Base-by-base conservation (phyloP, 1,284 basidiomycete genomes). In the Heterobasidion irregulare region DNA sequence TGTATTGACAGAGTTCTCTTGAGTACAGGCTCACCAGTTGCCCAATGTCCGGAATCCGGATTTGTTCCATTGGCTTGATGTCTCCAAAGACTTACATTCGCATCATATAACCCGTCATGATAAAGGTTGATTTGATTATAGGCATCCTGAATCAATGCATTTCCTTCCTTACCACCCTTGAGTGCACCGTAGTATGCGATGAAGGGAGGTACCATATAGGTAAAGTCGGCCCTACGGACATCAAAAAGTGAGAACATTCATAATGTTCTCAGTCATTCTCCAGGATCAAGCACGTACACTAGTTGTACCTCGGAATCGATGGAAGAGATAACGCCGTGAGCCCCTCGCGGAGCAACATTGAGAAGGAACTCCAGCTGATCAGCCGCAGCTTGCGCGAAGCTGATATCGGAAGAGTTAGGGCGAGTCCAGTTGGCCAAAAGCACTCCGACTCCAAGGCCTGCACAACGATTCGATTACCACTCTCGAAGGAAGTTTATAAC, bases 201-300 rank as follows among this genome's bases (percentile, higher is more conserved):
- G 26, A 26, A 26, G 26, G 26, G 26, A 5, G 26, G 26, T 5
- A 26, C 26, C 26, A 26, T 26, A 26, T 26, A 26, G 4, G 4
- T 26, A 26, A 26, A 26, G 4, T 26, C 26, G 26, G 26, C 26
- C 26, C 26, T 26, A 26, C 6, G 26, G 26, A 26, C 26, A 26
- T 26, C 5, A 26, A 26, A 26, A 1, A 26, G 26, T 26, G 5
- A 26, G 6, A 26, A 26, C 4, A 26, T 26, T 5, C 5, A 26
- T 5, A 26, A 26, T 5, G 6, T 26, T 26, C 26, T 6, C 4
- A 26, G 5, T 26, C 26, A 26, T 26, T 26, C 26, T 26, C 4
- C 92, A 1, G 89, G 88, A 3, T 89, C 87, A 1, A 78, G 82
- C 86, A 89, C 86, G 69, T 85, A 86, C 0, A 83, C 67, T 59